phyloP scores from a whole-genome alignment of 345 rosid species.

The Camelina neglecta region DNA sequence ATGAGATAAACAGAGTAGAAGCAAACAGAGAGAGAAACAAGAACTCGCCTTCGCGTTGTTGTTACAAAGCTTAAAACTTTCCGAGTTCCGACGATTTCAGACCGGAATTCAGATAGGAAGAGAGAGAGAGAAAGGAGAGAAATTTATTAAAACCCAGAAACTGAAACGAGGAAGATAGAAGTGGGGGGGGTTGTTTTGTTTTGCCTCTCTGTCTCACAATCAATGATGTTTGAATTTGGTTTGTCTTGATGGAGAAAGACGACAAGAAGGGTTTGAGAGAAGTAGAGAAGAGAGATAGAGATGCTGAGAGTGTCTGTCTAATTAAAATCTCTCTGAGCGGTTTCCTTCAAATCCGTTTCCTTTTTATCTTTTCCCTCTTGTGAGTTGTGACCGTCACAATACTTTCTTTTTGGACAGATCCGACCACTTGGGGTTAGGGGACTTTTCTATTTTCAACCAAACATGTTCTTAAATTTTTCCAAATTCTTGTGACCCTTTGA shows the following conservation, averaged over 20 bases:
- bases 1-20: neutral
- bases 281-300: conserved; percentile 3
- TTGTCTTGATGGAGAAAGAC: conserved; percentile 30
- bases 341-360: conserved; percentile 46
- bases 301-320: conserved; percentile 8
- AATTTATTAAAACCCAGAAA: conserved; percentile 10
- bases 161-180: neutral
- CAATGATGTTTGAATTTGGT: conserved; percentile 30
- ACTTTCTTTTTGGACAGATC: conserved; percentile 35
- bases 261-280: conserved; percentile 31
- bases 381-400: conserved; percentile 44
- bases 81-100: neutral
- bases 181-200: neutral
- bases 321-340: conserved; percentile 26
- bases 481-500: conserved; percentile 28
- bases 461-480: conserved; percentile 24
- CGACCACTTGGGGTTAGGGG: conserved; percentile 31
- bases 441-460: conserved; percentile 27
- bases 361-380: conserved; percentile 41
- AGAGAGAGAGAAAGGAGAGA: neutral
- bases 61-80: conserved; percentile 25
- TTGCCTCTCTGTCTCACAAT: conserved; percentile 30
- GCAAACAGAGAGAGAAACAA: conserved; percentile 25
- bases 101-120: conserved; percentile 12
- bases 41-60: conserved; percentile 29